Evolutionary conservation across 306 rosid species (phyloP).

Genomic region (Malus sieversii): DNA sequence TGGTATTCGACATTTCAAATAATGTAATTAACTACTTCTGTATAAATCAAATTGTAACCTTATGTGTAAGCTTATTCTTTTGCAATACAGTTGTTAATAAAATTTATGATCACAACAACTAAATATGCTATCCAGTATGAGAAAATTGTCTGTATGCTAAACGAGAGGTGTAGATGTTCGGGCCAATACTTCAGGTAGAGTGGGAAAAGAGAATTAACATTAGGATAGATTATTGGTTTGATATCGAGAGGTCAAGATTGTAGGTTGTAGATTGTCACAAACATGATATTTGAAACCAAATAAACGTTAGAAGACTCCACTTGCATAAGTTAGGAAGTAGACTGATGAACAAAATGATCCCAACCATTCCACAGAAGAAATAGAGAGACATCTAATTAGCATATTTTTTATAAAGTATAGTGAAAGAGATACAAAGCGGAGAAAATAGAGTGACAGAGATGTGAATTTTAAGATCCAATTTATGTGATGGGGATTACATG

Average conservation of each 20-base stretch:
- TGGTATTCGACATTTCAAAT: not conserved
- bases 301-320: not conserved
- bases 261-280: not conserved
- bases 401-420: not conserved
- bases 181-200: not conserved
- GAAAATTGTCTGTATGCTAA: not conserved
- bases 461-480: not conserved
- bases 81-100: not conserved
- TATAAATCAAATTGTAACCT: not conserved
- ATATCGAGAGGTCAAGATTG: not conserved
- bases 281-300: not conserved
- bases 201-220: not conserved
- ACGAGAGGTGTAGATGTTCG: not conserved
- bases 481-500: slow-evolving; percentile 12
- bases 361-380: not conserved
- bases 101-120: not conserved
- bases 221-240: not conserved
- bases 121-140: not conserved
- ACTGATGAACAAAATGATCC: not conserved
- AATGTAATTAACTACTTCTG: not conserved
- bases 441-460: not conserved
- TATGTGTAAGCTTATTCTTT: not conserved
- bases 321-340: not conserved
- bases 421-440: not conserved
- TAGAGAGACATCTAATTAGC: not conserved